Conservation (phyloP, 768 basidiomycete species). For the Tulasnella sp. region DNA sequence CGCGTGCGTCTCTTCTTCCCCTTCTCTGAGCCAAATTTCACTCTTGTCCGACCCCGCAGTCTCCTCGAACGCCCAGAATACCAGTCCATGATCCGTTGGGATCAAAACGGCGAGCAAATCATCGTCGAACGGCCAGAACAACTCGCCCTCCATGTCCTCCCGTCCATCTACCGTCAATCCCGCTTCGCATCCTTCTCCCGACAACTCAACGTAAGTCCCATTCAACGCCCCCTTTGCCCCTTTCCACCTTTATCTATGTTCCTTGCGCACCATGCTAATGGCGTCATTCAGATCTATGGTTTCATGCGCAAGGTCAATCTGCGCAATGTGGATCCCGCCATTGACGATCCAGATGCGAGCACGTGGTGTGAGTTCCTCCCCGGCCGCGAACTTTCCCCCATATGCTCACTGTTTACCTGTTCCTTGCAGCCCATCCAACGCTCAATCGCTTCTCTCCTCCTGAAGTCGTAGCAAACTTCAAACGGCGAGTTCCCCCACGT, state of each 20-base stretch:
- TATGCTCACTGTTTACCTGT: not conserved
- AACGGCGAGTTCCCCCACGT: constrained; percentile 88
- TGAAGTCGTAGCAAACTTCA: constrained; percentile 87
- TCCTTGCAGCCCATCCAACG: constrained; percentile 64
- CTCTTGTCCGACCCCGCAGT: constrained; percentile 30
- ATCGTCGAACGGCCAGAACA: constrained; percentile 91
- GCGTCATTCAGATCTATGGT: constrained; percentile 71
- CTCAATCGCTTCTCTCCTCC: constrained; percentile 82
- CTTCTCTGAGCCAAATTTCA: constrained; percentile 2
- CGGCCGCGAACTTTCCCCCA: not conserved
- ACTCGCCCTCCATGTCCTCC: constrained; percentile 85
- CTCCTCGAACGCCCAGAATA: constrained; percentile 85
- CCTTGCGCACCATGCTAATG: not conserved
- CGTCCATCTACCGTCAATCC: constrained; percentile 89
- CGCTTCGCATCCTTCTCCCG: constrained; percentile 95
- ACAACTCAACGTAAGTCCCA: constrained; percentile 81
- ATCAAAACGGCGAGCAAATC: constrained; percentile 84
- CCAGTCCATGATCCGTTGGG: constrained; percentile 96
- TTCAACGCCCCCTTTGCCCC: constrained; percentile 17
- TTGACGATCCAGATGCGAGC: constrained; percentile 90
- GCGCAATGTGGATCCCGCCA: constrained; percentile 87
- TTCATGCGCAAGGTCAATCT: constrained; percentile 98
- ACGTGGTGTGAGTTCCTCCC: constrained; percentile 73
- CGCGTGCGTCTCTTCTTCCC: constrained; percentile 47
- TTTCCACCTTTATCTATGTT: not conserved